A percentile compares a stretch with the other conserved stretches of the same genome.
Conservation (phyloP, 2,329 filamentous ascomycete species). For the Monosporascus sp. region DNA sequence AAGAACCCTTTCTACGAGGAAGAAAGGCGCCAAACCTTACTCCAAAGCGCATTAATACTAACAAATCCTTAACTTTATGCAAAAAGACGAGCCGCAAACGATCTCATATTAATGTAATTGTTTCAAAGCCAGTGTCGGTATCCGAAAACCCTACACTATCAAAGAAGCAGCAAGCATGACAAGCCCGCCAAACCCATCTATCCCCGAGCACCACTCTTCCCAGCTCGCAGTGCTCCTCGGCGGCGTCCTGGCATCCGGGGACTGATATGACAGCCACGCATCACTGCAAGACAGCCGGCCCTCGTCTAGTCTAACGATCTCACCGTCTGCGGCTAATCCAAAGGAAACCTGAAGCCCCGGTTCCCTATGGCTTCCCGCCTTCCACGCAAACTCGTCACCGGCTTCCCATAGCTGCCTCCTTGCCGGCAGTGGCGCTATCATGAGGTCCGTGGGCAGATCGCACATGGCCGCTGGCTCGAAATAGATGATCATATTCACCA, state of each 20-base stretch:
- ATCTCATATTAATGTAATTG: no score
- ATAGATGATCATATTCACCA: conserved; percentile 37
- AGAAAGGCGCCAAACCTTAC: no score
- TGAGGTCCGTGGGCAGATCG: conserved; percentile 26
- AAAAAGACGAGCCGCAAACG: no score
- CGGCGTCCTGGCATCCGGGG: conserved; percentile 7
- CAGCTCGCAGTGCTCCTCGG: conserved; percentile 25
- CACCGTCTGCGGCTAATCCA: conserved; percentile 27
- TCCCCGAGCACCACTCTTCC: conserved; percentile 41
- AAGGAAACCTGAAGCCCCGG: conserved; percentile 17
- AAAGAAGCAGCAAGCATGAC: conserved; percentile 39
- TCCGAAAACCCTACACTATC: not conserved
- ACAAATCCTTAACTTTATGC: no score
- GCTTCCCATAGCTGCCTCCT: conserved; percentile 41
- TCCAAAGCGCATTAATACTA: no score
- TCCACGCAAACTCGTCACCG: conserved; percentile 28
- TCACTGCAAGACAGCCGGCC: conserved; percentile 19
- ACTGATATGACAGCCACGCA: conserved; percentile 9
- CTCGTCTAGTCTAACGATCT: conserved; percentile 26
- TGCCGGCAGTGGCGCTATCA: conserved; percentile 37
- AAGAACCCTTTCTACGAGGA: no score
- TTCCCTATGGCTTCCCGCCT: conserved; percentile 23
- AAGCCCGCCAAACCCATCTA: conserved; percentile 39
- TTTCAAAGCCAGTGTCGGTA: no score
- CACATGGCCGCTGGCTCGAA: conserved; percentile 36